phyloP scores from a whole-genome alignment of 495 filamentous ascomycete genomes.

The Bathelium albidoporum region DNA sequence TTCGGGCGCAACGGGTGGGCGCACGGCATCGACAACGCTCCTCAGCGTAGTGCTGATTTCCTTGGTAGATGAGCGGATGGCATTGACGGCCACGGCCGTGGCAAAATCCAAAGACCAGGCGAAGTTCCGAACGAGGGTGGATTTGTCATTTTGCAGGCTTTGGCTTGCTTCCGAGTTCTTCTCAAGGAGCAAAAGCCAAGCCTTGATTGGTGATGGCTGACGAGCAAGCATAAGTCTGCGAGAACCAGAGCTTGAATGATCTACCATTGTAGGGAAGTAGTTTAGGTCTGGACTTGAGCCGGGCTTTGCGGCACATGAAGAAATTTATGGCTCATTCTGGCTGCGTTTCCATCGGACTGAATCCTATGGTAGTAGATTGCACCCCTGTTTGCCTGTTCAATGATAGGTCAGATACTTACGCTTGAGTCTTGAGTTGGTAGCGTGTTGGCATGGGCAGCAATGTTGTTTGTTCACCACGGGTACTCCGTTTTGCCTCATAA shows the following conservation, averaged over 20 bases:
- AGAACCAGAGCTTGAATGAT: background rate
- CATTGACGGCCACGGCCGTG: background rate
- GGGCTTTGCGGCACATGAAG: background rate
- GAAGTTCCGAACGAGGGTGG: background rate
- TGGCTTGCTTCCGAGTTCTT: background rate
- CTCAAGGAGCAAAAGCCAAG: background rate
- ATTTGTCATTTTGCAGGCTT: background rate
- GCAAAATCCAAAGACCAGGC: conserved; percentile 1
- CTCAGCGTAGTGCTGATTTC: background rate
- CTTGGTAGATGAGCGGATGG: background rate
- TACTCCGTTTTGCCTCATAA: background rate
- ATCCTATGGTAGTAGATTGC: background rate
- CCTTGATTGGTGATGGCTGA: background rate
- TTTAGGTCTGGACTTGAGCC: background rate
- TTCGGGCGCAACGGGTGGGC: background rate
- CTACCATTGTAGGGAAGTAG: background rate
- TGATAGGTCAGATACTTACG: background rate
- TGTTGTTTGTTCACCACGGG: background rate
- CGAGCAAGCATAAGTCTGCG: background rate
- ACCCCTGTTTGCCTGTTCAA: background rate
- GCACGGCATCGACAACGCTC: background rate
- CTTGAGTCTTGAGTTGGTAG: background rate
- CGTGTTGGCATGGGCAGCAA: background rate
- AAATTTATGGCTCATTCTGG: background rate
- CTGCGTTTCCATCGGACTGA: background rate